phyloP scores from a whole-genome alignment of 805 yeast species.

The Lipomyces yamanashiensis region DNA sequence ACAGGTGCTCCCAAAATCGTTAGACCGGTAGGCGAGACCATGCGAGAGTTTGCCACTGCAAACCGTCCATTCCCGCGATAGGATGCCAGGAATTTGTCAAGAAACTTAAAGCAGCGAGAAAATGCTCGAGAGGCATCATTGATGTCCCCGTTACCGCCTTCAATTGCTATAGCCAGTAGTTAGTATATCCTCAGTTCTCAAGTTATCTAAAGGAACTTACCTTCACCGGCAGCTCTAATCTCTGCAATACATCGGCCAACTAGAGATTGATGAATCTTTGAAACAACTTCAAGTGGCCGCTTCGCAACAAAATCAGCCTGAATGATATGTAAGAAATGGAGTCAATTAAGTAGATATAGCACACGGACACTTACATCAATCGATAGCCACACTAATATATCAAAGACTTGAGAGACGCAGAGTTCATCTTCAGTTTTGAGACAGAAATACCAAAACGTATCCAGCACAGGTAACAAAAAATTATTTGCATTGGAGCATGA shows the following conservation, averaged over 20 bases:
- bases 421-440: constrained; percentile 10
- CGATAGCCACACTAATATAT: constrained; percentile 5
- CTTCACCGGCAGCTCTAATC: constrained; percentile 11
- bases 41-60: background rate
- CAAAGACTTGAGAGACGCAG: background rate
- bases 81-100: constrained; percentile 11
- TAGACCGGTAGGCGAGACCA: background rate
- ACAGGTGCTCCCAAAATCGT: constrained; percentile 10
- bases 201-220: background rate
- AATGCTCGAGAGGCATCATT: background rate
- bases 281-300: constrained; percentile 7
- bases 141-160: background rate
- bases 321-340: background rate
- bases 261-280: constrained; percentile 14
- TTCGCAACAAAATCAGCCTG: constrained; percentile 17
- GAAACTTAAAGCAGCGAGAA: constrained; percentile 15
- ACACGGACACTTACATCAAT: constrained; percentile 12
- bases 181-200: background rate
- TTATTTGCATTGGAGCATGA: background rate
- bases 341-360: background rate
- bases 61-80: constrained; percentile 1
- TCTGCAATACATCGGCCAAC: constrained; percentile 14
- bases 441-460: constrained; percentile 25
- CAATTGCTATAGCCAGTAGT: background rate
- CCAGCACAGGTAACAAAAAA: constrained; percentile 16